A percentile compares a stretch with the other conserved stretches of the same genome.
phyloP scores from a whole-genome alignment of 2,329 filamentous ascomycete species.

The Tricladium varicosporioides region DNA sequence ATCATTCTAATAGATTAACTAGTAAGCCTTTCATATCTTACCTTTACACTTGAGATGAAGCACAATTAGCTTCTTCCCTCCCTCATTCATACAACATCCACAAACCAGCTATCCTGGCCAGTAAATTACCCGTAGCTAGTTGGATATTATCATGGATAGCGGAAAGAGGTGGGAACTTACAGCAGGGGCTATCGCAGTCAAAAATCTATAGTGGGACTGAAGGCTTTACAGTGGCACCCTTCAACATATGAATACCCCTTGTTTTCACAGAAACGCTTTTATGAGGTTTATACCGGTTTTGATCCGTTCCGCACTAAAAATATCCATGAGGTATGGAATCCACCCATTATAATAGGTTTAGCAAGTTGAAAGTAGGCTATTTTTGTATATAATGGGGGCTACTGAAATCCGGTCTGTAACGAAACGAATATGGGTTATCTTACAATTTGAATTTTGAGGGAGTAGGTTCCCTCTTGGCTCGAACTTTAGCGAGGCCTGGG shows the following conservation, averaged over 20 bases:
- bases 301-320: slow-evolving; percentile 49
- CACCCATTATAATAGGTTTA: no score
- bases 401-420: no score
- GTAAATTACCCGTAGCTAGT: slow-evolving; percentile 44
- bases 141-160: background rate
- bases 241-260: no score
- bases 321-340: slow-evolving; percentile 3
- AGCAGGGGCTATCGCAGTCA: slow-evolving; percentile 46
- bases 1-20: slow-evolving; percentile 41
- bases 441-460: no score
- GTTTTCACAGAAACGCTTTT: no score
- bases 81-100: slow-evolving; percentile 53
- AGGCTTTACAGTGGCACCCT: slow-evolving; percentile 51
- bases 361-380: no score
- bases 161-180: slow-evolving; percentile 36
- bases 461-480: no score
- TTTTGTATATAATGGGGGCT: no score
- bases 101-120: slow-evolving; percentile 55
- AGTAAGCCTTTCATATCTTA: background rate
- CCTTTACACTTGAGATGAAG: background rate
- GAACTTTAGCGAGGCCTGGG: no score
- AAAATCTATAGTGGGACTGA: slow-evolving; percentile 51
- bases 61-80: slow-evolving; percentile 48
- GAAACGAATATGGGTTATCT: no score
- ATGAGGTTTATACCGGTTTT: slow-evolving; percentile 45